Base-by-base conservation (phyloP, 2,329 filamentous ascomycete genomes). In the Clonostachys chloroleuca region DNA sequence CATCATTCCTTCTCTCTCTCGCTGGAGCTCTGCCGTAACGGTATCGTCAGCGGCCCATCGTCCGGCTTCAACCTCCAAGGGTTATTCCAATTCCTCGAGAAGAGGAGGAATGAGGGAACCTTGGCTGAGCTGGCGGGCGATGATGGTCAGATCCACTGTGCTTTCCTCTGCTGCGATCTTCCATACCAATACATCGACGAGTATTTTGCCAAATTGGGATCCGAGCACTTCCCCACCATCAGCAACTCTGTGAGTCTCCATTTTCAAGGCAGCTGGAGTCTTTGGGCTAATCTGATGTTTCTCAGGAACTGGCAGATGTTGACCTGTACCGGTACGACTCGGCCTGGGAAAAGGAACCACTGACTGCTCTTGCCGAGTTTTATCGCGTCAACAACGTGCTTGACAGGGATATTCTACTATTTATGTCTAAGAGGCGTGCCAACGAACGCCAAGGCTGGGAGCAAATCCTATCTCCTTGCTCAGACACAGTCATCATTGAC, bases 171-270 rank as follows among this genome's bases (percentile, higher is more conserved):
- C 61, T 83, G 80, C 48, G 81, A 85, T 48, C 52, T 84, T 24
- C 81, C 81, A 0, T 84, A 84, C 52, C 80, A 84, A 56, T 84
- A 84, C 49, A 72, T 84, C 41, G 66, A 72, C 20, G 77, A 78
- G 52, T 84, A 84, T 54, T 84, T 82, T 52, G 67, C 75, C 24
- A 81, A 80, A 53, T 63, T 83, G 12, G 71, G 67, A 3, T 52
- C 65, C 2, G 62, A 65, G 2, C 60, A 74, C 42, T 82, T 82
- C 55, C 73, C 69, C 3, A 59, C 69, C 0, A 78, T 81, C 34
- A 59, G 62, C 18, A 66, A 67, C n/a, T 66, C 76, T 52, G 67
- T 47, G 17, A 44, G 45, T 30, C 33, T n/a, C 4, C 17, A 3
- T 39, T 18, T 18, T 8, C 24, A 30, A 10, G 24, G 9, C 24